phyloP scores from a whole-genome alignment of 768 basidiomycete genomes.

The Zangia roseola region DNA sequence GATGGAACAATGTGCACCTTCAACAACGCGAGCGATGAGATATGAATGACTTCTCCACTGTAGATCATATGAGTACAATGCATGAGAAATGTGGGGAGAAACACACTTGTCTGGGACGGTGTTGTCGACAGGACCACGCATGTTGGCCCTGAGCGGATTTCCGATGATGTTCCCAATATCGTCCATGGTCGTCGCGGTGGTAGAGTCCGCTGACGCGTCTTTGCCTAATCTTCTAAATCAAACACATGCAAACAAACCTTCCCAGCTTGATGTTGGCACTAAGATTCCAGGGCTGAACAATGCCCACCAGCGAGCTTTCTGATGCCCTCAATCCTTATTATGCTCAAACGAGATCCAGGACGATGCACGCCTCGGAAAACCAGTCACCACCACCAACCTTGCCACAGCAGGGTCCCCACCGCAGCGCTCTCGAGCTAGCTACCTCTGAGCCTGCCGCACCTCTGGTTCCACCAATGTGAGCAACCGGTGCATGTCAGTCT shows the following conservation, averaged over 20 bases:
- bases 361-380: conserved; percentile 10
- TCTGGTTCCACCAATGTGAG: conserved; percentile 41
- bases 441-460: conserved; percentile 41
- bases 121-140: conserved; percentile 43
- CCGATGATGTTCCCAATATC: conserved; percentile 57
- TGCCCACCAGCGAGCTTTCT: conserved; percentile 73
- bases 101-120: conserved; percentile 75
- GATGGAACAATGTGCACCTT: conserved; percentile 57
- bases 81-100: not conserved
- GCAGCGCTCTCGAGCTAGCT: conserved; percentile 65
- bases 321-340: conserved; percentile 76
- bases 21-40: conserved; percentile 93
- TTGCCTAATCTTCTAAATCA: conserved; percentile 23
- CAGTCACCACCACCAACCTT: conserved; percentile 27
- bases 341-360: conserved; percentile 41
- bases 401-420: conserved; percentile 50
- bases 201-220: conserved; percentile 41
- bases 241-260: conserved; percentile 32
- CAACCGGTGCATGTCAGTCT: not conserved
- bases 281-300: conserved; percentile 19
- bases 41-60: conserved; percentile 94
- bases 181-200: conserved; percentile 22
- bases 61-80: conserved; percentile 2
- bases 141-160: conserved; percentile 44
- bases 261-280: not conserved